Percentiles rank a stretch among this genome's conserved stretches.
These are phyloP conservation scores for Globisporangium heterothallicum DNA, from an alignment of 352 stramenopile species.

Conservation along the genomic window DNA sequence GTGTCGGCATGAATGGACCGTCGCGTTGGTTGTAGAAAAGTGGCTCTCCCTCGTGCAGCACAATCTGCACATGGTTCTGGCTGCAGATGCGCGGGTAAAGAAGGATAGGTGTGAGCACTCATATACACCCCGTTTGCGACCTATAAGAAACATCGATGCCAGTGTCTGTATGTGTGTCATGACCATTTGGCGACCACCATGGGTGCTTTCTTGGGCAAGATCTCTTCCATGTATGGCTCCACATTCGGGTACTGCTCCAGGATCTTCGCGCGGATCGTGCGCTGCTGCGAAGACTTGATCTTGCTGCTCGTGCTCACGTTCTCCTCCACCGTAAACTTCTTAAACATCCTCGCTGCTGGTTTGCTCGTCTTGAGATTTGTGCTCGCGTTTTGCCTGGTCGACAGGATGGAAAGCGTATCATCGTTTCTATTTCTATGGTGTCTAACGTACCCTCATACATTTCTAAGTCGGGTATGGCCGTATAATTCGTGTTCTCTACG, in stretches of 20 bases:
- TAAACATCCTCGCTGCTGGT: slow-evolving; percentile 80
- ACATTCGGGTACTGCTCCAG: slow-evolving; percentile 91
- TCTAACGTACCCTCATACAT: not conserved
- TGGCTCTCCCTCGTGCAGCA: slow-evolving; percentile 87
- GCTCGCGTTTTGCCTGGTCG: no score
- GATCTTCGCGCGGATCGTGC: slow-evolving; percentile 92
- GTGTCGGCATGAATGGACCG: slow-evolving; percentile 95
- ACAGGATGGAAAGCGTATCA: not conserved
- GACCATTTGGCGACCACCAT: slow-evolving; percentile 90
- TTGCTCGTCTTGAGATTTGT: not conserved
- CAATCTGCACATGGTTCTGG: slow-evolving; percentile 87
- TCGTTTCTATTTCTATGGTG: not conserved
- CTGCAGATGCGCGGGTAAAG: no score
- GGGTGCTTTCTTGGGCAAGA: slow-evolving; percentile 94
- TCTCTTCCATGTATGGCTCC: slow-evolving; percentile 80
- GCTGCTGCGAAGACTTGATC: slow-evolving; percentile 96
- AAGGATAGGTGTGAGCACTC: no score
- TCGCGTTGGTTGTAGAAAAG: slow-evolving; percentile 96
- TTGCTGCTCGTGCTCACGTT: slow-evolving; percentile 95
- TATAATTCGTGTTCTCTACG: not conserved
- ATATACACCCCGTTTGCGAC: not conserved
- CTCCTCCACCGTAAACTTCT: slow-evolving; percentile 92
- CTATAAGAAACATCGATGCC: no score
- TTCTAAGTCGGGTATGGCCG: not conserved
- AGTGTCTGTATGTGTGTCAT: no score